Percentiles rank a stretch among this genome's conserved stretches.
phyloP scores from a whole-genome alignment of 2,329 filamentous ascomycete species.

The Paracamarosporium sp. region DNA sequence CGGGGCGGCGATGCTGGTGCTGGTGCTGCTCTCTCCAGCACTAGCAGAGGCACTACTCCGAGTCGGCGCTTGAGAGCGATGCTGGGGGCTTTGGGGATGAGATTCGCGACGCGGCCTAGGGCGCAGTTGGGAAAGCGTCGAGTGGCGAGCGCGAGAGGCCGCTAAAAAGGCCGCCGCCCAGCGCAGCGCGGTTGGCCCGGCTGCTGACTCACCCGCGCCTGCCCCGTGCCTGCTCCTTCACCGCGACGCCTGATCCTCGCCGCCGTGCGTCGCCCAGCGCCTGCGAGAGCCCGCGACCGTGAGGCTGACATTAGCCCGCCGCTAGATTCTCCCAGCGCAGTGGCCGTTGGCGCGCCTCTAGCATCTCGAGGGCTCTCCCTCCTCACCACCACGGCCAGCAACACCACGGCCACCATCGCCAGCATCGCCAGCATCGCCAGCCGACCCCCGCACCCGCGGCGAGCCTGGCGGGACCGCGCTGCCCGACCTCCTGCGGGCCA shows the following conservation, averaged over 20 bases:
- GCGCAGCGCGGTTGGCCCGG: background rate
- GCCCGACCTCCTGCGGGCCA: constrained; percentile 32
- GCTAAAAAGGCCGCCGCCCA: constrained; percentile 20
- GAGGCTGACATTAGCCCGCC: constrained; percentile 15
- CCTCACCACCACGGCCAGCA: background rate
- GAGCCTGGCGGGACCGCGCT: constrained; percentile 19
- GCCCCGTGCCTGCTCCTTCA: background rate
- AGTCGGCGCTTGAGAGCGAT: constrained; percentile 6
- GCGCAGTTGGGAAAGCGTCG: constrained; percentile 45
- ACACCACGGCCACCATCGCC: background rate
- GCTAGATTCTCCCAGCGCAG: constrained; percentile 10
- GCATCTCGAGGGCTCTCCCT: constrained; percentile 2
- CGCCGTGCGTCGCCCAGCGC: constrained; percentile 16
- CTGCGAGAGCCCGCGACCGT: background rate
- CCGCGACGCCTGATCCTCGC: constrained; percentile 10
- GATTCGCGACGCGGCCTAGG: constrained; percentile 48
- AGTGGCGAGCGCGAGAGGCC: constrained; percentile 29
- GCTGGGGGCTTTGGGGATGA: constrained; percentile 24
- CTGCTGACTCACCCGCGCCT: constrained; percentile 28
- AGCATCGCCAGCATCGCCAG: background rate
- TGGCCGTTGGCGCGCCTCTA: constrained; percentile 7
- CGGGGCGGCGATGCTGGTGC: constrained; percentile 17
- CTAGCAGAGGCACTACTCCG: constrained; percentile 1
- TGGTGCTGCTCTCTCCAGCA: too few species aligned
- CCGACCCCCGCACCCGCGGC: background rate